These are phyloP conservation scores for Trichoderma brevicompactum DNA, from an alignment of 2,329 filamentous ascomycete genomes.

Conservation along the genomic window DNA sequence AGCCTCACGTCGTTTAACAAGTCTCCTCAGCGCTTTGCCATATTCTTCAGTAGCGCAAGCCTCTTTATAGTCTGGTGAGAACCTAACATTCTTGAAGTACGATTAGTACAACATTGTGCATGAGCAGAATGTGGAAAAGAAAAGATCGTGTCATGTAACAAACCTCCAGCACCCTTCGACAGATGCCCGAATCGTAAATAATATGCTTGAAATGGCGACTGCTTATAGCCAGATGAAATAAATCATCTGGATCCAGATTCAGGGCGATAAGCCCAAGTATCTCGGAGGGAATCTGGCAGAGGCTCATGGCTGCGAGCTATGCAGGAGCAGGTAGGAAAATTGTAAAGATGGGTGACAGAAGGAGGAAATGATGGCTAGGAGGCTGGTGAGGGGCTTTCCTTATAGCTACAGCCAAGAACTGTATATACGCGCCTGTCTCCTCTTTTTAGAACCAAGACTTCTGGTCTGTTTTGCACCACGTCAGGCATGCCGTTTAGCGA, in stretches of 20 bases:
- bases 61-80: constrained; percentile 35
- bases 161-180: constrained; percentile 63
- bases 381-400: background rate
- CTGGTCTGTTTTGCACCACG: background rate
- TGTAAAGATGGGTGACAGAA: background rate
- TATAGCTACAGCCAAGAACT: background rate
- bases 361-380: background rate
- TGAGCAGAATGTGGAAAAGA: background rate
- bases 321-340: too few relatives aligned
- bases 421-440: background rate
- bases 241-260: constrained; percentile 60
- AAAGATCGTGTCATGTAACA: constrained; percentile 28
- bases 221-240: constrained; percentile 59
- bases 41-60: constrained; percentile 33
- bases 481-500: too few relatives aligned
- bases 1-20: constrained; percentile 64
- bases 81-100: constrained; percentile 31
- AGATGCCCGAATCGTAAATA: constrained; percentile 59
- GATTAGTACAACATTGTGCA: background rate
- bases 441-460: background rate
- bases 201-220: constrained; percentile 57
- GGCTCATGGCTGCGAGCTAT: constrained; percentile 36
- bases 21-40: constrained; percentile 51
- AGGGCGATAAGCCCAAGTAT: constrained; percentile 63
- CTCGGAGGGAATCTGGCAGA: constrained; percentile 61